These are phyloP conservation scores for Danielia reshetovae DNA, from an alignment of 805 yeast genomes.

Conservation along the genomic window DNA sequence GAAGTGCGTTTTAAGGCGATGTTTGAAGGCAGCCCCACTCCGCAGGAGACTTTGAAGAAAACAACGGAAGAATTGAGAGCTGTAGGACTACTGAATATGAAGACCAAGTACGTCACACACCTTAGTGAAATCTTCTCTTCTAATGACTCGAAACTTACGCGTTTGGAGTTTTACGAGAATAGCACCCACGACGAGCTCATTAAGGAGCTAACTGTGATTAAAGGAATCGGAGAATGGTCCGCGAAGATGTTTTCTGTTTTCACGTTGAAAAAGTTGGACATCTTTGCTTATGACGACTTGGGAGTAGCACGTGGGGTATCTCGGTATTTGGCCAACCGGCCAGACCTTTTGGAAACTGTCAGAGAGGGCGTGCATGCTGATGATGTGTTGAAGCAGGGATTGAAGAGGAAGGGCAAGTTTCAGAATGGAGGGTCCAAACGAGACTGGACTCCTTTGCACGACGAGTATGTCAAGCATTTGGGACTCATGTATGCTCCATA, in stretches of 20 bases:
- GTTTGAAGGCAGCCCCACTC: constrained; percentile 45
- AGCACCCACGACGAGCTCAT: constrained; percentile 44
- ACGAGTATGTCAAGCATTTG: constrained; percentile 50
- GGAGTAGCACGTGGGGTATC: constrained; percentile 84
- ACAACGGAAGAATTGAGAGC: constrained; percentile 48
- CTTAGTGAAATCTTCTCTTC: constrained; percentile 50
- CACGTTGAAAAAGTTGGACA: constrained; percentile 60
- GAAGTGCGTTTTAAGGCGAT: constrained; percentile 39
- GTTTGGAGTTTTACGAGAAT: constrained; percentile 32
- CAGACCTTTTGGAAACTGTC: constrained; percentile 43
- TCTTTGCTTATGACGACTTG: constrained; percentile 74
- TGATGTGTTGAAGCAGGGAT: constrained; percentile 27
- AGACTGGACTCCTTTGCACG: constrained; percentile 67
- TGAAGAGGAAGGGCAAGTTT: constrained; percentile 35
- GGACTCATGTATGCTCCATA: constrained; percentile 65
- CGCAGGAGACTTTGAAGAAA: constrained; percentile 40
- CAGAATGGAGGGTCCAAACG: constrained; percentile 38
- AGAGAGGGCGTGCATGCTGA: constrained; percentile 30
- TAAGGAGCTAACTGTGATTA: constrained; percentile 47
- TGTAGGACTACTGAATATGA: constrained; percentile 68
- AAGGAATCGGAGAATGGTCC: constrained; percentile 83
- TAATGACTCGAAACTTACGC: constrained; percentile 28
- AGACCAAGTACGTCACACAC: constrained; percentile 58
- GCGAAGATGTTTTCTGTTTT: constrained; percentile 83
- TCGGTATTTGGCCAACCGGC: constrained; percentile 53